Conservation (phyloP, 2,329 filamentous ascomycete species). For the Colletotrichum tofieldiae region DNA sequence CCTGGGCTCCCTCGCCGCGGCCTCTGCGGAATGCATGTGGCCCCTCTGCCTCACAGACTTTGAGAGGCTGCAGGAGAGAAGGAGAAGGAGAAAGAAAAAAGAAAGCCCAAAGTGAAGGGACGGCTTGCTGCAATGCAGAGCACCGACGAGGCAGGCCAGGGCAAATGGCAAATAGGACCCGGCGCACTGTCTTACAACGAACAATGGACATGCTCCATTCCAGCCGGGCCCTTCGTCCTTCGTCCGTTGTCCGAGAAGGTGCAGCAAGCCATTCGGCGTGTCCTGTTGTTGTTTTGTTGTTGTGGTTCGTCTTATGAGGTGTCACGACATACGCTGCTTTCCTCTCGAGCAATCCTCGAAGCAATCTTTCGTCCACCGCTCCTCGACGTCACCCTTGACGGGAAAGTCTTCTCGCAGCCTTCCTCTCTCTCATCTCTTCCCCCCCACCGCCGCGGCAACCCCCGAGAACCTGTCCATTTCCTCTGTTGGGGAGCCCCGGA, state of each 20-base stretch:
- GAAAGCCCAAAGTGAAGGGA: conserved; percentile 8
- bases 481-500: conserved; percentile 15
- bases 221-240: neutral
- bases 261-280: conserved; percentile 10
- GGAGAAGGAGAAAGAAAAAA: conserved; percentile 8
- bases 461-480: neutral
- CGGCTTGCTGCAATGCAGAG: conserved; percentile 16
- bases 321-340: conserved; percentile 38
- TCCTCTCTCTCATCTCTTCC: conserved; percentile 15
- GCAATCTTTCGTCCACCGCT: conserved; percentile 18
- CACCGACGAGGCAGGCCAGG: conserved; percentile 38
- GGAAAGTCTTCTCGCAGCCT: conserved; percentile 1
- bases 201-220: conserved; percentile 2
- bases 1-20: neutral
- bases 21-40: neutral
- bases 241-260: conserved; percentile 21
- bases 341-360: conserved; percentile 14
- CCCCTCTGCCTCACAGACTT: conserved; percentile 7
- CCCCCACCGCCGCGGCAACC: neutral
- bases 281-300: conserved; percentile 16
- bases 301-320: conserved; percentile 14
- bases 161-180: conserved; percentile 22
- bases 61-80: conserved; percentile 4
- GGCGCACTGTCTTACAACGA: conserved; percentile 25
- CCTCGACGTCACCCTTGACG: conserved; percentile 15